These are phyloP conservation scores for Fusarium fujikuroi DNA, from an alignment of 2,329 filamentous ascomycete species.

Conservation along the genomic window DNA sequence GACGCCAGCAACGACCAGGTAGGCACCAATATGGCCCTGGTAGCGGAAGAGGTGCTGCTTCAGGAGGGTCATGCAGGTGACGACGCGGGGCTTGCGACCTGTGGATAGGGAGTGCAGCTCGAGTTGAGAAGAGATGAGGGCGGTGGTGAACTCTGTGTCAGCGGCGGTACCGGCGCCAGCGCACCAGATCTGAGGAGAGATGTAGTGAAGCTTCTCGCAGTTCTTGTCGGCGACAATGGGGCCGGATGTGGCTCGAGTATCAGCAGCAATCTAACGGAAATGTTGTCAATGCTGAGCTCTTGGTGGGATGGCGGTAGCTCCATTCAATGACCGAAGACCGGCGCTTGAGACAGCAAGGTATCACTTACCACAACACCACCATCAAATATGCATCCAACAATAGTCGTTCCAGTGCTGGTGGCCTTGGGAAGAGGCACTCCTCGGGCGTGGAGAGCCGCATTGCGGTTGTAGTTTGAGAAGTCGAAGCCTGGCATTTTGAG, in stretches of 20 bases:
- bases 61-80: conserved; percentile 99
- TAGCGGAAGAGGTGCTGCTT: conserved; percentile 99
- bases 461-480: conserved; percentile 99
- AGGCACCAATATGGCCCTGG: conserved; percentile 97
- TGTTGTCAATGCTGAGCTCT: conserved; percentile 31
- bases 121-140: conserved; percentile 97
- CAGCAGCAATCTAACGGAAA: conserved; percentile 82
- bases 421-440: conserved; percentile 96
- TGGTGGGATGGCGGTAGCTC: conserved; percentile 10
- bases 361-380: conserved; percentile 88
- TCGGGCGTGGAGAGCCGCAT: conserved; percentile 92
- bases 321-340: neutral
- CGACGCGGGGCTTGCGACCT: conserved; percentile 94
- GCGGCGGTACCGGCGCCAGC: conserved; percentile 97
- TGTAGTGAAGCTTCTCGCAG: conserved; percentile 99
- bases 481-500: conserved; percentile 93
- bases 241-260: conserved; percentile 95
- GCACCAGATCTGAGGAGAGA: conserved; percentile 98
- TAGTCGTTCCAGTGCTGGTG: conserved; percentile 98
- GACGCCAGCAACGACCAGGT: conserved; percentile 95
- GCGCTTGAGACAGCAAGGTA: neutral
- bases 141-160: conserved; percentile 98
- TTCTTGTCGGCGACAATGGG: conserved; percentile 99
- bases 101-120: conserved; percentile 97
- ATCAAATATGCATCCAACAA: conserved; percentile 96